A percentile compares a stretch with the other conserved stretches of the same genome.
phyloP scores from a whole-genome alignment of 2,329 filamentous ascomycete genomes.

The Seiridium cupressi region DNA sequence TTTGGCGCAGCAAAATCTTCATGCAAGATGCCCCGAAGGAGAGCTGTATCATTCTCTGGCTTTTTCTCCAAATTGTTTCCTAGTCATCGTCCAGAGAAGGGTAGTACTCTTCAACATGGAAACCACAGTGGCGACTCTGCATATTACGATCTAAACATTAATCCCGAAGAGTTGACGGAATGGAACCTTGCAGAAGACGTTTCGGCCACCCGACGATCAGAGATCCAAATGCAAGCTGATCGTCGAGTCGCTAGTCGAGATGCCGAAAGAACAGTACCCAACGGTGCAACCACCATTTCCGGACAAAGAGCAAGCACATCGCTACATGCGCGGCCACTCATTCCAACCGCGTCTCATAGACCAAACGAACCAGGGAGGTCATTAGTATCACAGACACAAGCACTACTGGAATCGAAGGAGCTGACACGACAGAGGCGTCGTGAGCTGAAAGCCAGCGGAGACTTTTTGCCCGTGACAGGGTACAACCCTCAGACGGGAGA shows the following conservation, averaged over 20 bases:
- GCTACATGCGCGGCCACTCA: too few species aligned
- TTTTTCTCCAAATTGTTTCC: constrained; percentile 47
- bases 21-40: constrained; percentile 12
- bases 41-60: constrained; percentile 30
- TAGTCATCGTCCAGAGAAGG: constrained; percentile 47
- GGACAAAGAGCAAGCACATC: too few species aligned
- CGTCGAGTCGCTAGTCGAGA: neutral
- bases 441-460: constrained; percentile 51
- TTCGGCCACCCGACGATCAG: neutral
- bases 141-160: constrained; percentile 18
- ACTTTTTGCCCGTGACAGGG: constrained; percentile 59
- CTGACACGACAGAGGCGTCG: constrained; percentile 39
- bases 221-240: constrained; percentile 2
- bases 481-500: constrained; percentile 56
- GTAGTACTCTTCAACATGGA: constrained; percentile 40
- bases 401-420: constrained; percentile 22
- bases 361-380: constrained; percentile 10
- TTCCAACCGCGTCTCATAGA: neutral
- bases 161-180: constrained; percentile 22
- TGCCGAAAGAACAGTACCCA: too few species aligned
- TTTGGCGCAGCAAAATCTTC: too few species aligned
- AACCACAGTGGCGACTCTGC: constrained; percentile 18
- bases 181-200: constrained; percentile 26
- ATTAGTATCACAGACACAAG: constrained; percentile 15
- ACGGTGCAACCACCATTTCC: too few species aligned